Percentiles rank a stretch among this genome's conserved stretches.
phyloP scores from a whole-genome alignment of 495 filamentous ascomycete species.

The Penicillium diatomitis region DNA sequence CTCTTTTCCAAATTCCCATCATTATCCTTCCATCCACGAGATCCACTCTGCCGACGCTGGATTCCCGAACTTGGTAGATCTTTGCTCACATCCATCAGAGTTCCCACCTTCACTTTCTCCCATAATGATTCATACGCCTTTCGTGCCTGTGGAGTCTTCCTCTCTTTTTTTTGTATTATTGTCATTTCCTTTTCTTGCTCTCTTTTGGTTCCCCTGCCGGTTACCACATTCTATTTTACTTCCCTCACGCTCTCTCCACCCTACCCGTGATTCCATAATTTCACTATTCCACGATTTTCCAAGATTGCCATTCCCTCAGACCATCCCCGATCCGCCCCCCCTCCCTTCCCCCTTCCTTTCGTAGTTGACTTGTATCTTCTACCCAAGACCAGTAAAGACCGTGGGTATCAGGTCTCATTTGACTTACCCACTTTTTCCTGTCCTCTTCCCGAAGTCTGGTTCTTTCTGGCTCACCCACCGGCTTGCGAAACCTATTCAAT shows the following conservation, averaged over 20 bases:
- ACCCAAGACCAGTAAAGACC: neutral
- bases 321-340: too few relatives aligned
- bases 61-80: too few relatives aligned
- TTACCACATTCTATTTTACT: neutral
- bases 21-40: neutral
- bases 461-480: constrained; percentile 26
- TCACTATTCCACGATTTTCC: constrained; percentile 3
- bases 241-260: constrained; percentile 5
- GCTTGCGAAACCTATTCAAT: constrained; percentile 26
- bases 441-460: constrained; percentile 26
- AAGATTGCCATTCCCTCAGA: constrained; percentile 3
- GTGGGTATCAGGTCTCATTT: constrained; percentile 18
- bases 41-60: too few relatives aligned
- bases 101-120: too few relatives aligned
- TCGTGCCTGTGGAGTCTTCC: too few relatives aligned
- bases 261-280: constrained; percentile 6
- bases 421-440: constrained; percentile 23
- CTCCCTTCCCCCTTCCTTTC: constrained; percentile 8
- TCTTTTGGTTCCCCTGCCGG: neutral
- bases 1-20: constrained; percentile 4
- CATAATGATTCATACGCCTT: too few relatives aligned
- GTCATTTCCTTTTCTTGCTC: constrained; percentile 1
- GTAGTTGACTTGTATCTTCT: neutral
- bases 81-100: too few relatives aligned
- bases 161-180: neutral